Base-by-base conservation (phyloP, 192 early-diverging fungal species). In the Spizellomyces punctatus region DNA sequence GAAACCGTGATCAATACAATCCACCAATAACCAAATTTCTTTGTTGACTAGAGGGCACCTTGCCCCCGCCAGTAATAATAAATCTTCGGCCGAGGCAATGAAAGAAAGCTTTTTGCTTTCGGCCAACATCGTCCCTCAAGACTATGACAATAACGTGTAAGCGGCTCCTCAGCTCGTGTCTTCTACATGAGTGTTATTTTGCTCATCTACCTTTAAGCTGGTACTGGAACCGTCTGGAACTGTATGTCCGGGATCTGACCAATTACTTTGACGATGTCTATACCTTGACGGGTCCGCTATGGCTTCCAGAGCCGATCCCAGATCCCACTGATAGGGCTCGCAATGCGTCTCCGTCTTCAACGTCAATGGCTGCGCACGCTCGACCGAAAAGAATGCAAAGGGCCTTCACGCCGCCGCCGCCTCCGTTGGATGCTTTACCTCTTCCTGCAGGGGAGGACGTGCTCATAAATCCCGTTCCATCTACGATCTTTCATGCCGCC, bases 161-260 rank as follows among this genome's bases (percentile, higher is more conserved):
- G 14, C n/a, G 14, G 0, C 2, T 27, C 27, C 59, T 12, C 27
- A 12, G 0, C 41, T 19, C 59, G 17, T 22, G 41, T 12, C 4
- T 12, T 12, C 59, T 27, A 17, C 4, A 12, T 27, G 14, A 3
- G 14, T 0, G 12, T 12, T 1, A 2, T 14, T 14, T 12, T 22
- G 2, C 27, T 61, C 12, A 61, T 19, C 59, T 61, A 0, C 14
- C 22, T 19, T 4, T 27, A 17, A 61, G 59, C 1, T 64, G 63
- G 63, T 41, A 64, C 44, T 48, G 63, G 63, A 64, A 64, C 22
- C 22, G 22, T n/a, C 45, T 41, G 17, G 63, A 64, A 64, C 45
- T 46, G 12, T 41, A 47, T 47, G 45, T 64, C 63, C 42, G 63
- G 14, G 45, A 64, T 41, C 42, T 46, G 1, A 64, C 22, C n/a